Conservation (phyloP, 2,329 filamentous ascomycete species). For the Cladorrhinum sp. region DNA sequence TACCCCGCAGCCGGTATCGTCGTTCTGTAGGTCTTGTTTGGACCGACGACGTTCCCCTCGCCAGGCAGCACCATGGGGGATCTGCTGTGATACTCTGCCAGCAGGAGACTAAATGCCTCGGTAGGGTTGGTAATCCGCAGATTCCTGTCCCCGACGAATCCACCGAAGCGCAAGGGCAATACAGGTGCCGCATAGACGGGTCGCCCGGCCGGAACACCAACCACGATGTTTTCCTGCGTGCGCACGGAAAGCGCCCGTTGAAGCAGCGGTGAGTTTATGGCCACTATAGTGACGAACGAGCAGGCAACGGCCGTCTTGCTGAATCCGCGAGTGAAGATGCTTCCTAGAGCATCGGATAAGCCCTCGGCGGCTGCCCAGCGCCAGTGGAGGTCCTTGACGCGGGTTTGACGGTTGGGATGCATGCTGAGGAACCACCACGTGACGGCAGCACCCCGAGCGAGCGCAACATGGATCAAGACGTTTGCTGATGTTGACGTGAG, state of each 20-base stretch:
- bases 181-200: background rate
- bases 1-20: background rate
- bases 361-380: background rate
- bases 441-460: background rate
- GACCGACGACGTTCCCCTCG: background rate
- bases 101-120: background rate
- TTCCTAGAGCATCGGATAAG: background rate
- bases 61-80: background rate
- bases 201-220: background rate
- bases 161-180: background rate
- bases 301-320: slow-evolving; percentile 1
- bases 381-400: background rate
- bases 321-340: background rate
- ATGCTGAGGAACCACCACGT: background rate
- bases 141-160: background rate
- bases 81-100: background rate
- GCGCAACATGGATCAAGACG: background rate
- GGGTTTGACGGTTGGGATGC: background rate
- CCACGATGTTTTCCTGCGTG: background rate
- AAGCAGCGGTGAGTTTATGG: slow-evolving; percentile 1
- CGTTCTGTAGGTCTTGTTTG: background rate
- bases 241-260: background rate
- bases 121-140: background rate
- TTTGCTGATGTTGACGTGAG: background rate
- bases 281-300: background rate